phyloP scores from a whole-genome alignment of 257 asterid species.

The Przewalskia tangutica region DNA sequence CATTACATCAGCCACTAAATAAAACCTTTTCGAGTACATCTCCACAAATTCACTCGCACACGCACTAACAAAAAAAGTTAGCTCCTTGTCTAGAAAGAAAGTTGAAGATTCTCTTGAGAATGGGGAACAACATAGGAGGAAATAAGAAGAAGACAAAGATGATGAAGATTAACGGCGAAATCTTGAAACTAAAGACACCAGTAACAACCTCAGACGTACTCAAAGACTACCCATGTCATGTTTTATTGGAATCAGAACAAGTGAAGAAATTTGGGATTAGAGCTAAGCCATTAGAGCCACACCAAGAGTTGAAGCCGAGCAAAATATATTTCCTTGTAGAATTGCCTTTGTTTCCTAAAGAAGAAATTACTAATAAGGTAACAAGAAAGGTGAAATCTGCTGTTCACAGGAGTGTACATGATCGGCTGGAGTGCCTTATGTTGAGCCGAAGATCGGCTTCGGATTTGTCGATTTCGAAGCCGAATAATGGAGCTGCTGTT shows the following conservation, averaged over 20 bases:
- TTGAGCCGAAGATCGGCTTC: constrained; percentile 24
- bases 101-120: not conserved
- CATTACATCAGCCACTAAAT: not conserved
- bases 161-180: constrained; percentile 52
- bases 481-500: constrained; percentile 12
- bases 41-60: constrained; percentile 21
- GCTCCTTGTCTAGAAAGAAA: not conserved
- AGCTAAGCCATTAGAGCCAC: constrained; percentile 41
- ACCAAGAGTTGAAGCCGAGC: constrained; percentile 37
- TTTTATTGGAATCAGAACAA: constrained; percentile 34
- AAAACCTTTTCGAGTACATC: not conserved
- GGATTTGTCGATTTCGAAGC: constrained; percentile 5
- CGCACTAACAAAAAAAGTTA: not conserved
- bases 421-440: constrained; percentile 44
- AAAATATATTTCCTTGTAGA: constrained; percentile 59
- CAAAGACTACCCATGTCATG: constrained; percentile 45
- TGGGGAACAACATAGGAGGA: constrained; percentile 53
- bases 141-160: constrained; percentile 36
- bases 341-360: constrained; percentile 48
- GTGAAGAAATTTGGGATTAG: constrained; percentile 51
- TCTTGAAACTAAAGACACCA: constrained; percentile 46
- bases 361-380: not conserved
- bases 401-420: constrained; percentile 29
- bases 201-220: constrained; percentile 42
- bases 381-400: constrained; percentile 25